Evolutionary conservation across 2,329 filamentous ascomycete species (phyloP).

Genomic region (Passalora sequoiae): DNA sequence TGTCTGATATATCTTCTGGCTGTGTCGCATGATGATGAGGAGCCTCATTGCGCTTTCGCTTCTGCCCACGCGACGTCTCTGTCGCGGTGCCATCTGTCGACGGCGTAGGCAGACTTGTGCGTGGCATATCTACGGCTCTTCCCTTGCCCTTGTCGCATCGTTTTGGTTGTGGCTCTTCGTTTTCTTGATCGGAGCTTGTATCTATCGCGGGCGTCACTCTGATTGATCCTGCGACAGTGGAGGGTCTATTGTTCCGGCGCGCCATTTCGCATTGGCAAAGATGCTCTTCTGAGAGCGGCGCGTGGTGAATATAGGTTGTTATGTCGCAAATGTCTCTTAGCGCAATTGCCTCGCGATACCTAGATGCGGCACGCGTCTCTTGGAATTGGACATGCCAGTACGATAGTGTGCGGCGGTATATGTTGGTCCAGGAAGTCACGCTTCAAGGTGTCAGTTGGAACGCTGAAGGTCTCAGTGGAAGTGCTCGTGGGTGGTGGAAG

Average conservation of each 20-base stretch:
- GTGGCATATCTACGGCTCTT: constrained; percentile 33
- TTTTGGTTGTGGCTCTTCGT: constrained; percentile 29
- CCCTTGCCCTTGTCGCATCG: constrained; percentile 42
- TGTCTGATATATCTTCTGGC: constrained; percentile 8
- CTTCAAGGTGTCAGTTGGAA: too few relatives aligned
- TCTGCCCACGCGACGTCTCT: constrained; percentile 21
- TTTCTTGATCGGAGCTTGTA: constrained; percentile 42
- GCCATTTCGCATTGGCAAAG: constrained; percentile 25
- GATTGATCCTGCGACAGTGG: constrained; percentile 5
- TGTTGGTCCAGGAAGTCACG: too few relatives aligned
- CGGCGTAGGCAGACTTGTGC: constrained; percentile 35
- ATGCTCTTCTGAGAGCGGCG: not conserved
- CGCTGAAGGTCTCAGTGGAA: too few relatives aligned
- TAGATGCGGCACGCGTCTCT: too few relatives aligned
- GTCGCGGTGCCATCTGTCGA: constrained; percentile 32
- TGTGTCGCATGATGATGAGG: constrained; percentile 11
- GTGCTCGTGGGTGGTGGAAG: too few relatives aligned
- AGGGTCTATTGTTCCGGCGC: constrained; percentile 21
- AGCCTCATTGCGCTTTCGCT: constrained; percentile 23
- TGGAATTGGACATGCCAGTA: too few relatives aligned
- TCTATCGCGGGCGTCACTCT: not conserved
- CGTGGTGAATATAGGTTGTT: not conserved
- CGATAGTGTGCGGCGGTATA: too few relatives aligned
- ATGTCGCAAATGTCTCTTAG: not conserved
- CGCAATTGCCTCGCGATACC: too few relatives aligned